Evolutionary conservation across 2,329 filamentous ascomycete species (phyloP).

Genomic region (Metarhizium guizhouense): DNA sequence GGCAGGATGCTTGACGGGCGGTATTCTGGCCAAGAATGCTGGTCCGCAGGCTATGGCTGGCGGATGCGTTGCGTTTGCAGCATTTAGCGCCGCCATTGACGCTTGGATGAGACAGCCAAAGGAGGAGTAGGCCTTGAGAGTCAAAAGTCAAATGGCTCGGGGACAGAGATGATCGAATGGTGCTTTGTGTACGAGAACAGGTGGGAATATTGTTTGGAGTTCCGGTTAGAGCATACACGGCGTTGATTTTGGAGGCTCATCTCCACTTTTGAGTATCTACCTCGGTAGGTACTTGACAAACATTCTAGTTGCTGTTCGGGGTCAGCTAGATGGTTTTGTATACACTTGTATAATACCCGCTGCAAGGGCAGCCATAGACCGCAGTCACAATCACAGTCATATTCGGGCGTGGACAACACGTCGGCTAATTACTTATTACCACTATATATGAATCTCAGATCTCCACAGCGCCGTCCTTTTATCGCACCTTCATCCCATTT

Average conservation of each 20-base stretch:
- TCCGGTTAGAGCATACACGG: not conserved
- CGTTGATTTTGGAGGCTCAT: not conserved
- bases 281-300: too few relatives aligned
- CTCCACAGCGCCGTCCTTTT: not conserved
- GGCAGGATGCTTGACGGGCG: constrained; percentile 86
- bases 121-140: constrained; percentile 35
- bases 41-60: constrained; percentile 82
- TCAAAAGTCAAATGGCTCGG: not conserved
- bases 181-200: not conserved
- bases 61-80: constrained; percentile 88
- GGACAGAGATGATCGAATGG: not conserved
- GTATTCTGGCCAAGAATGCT: constrained; percentile 74
- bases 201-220: not conserved
- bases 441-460: not conserved
- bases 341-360: not conserved
- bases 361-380: not conserved
- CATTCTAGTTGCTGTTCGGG: not conserved
- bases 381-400: not conserved
- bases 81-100: constrained; percentile 87
- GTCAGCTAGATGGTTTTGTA: not conserved
- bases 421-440: not conserved
- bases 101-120: constrained; percentile 76
- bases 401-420: not conserved
- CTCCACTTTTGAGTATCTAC: too few relatives aligned
- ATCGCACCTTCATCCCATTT: not conserved